Evolutionary conservation across 306 rosid genomes (phyloP).

Genomic region (Acacia confusa): DNA sequence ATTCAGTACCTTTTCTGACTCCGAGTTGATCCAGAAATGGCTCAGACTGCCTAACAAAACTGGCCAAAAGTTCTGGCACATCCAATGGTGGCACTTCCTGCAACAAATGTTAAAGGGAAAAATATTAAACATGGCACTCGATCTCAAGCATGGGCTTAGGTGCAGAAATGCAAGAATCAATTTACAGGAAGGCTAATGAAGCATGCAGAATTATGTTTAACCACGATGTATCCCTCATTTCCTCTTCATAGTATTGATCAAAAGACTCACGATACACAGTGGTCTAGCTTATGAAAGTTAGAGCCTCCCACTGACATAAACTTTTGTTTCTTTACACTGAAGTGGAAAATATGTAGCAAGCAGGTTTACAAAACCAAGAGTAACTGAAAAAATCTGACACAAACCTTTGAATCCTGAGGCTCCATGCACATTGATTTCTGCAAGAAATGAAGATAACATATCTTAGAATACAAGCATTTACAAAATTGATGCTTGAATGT

Average conservation of each 20-base stretch:
- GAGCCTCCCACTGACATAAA: neutral
- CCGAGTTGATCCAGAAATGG: constrained; percentile 96
- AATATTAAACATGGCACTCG: constrained; percentile 26
- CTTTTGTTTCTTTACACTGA: constrained; percentile 4
- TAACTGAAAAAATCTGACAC: constrained; percentile 26
- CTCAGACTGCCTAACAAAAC: constrained; percentile 83
- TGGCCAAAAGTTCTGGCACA: constrained; percentile 91
- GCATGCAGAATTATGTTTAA: neutral
- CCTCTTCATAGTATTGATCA: neutral
- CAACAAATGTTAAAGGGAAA: constrained; percentile 27
- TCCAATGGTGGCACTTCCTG: constrained; percentile 92
- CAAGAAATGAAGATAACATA: constrained; percentile 31
- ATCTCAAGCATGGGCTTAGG: constrained; percentile 22
- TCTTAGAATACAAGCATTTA: constrained; percentile 20
- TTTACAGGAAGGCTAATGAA: constrained; percentile 25
- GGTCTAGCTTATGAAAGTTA: constrained; percentile 18
- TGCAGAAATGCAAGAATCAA: constrained; percentile 26
- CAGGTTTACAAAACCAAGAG: constrained; percentile 24
- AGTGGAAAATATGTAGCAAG: neutral
- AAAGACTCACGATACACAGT: neutral
- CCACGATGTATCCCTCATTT: neutral
- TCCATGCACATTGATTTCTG: constrained; percentile 88
- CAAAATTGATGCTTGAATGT: neutral
- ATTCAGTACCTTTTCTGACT: constrained; percentile 61
- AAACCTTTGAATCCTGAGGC: constrained; percentile 78